phyloP scores from a whole-genome alignment of 1,284 basidiomycete genomes.

The Ganoderma multipileum region DNA sequence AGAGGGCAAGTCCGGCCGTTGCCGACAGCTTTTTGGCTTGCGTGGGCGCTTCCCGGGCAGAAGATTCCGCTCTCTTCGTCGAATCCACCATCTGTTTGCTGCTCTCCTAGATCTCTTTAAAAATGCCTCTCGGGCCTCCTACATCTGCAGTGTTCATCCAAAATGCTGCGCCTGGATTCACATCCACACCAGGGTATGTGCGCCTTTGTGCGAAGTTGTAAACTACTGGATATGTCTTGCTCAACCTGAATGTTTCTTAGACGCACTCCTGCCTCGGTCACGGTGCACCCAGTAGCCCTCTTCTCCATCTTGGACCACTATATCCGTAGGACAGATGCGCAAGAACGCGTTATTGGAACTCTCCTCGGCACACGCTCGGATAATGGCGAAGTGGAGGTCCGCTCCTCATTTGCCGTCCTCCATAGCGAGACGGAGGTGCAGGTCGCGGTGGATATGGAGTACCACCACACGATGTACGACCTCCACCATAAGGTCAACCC shows the following conservation, averaged over 20 bases:
- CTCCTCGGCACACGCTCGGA: constrained; percentile 89
- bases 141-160: constrained; percentile 76
- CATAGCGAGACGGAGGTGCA: constrained; percentile 93
- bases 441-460: constrained; percentile 95
- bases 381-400: constrained; percentile 63
- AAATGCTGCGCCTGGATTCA: constrained; percentile 44
- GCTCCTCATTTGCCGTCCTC: constrained; percentile 87
- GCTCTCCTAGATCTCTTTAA: constrained; percentile 29
- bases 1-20: constrained; percentile 37
- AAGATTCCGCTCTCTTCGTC: constrained; percentile 19
- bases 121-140: constrained; percentile 72
- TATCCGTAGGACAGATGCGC: constrained; percentile 83
- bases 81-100: neutral
- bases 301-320: constrained; percentile 98
- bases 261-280: constrained; percentile 77
- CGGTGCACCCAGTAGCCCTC: constrained; percentile 91
- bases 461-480: constrained; percentile 94
- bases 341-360: constrained; percentile 95
- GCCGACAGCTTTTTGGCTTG: constrained; percentile 43
- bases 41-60: constrained; percentile 30
- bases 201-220: no score
- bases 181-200: constrained; percentile 43
- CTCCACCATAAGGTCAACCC: constrained; percentile 86
- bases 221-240: neutral
- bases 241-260: no score